Evolutionary conservation across 2,329 filamentous ascomycete genomes (phyloP).

Genomic region (Penicillium brasilianum): DNA sequence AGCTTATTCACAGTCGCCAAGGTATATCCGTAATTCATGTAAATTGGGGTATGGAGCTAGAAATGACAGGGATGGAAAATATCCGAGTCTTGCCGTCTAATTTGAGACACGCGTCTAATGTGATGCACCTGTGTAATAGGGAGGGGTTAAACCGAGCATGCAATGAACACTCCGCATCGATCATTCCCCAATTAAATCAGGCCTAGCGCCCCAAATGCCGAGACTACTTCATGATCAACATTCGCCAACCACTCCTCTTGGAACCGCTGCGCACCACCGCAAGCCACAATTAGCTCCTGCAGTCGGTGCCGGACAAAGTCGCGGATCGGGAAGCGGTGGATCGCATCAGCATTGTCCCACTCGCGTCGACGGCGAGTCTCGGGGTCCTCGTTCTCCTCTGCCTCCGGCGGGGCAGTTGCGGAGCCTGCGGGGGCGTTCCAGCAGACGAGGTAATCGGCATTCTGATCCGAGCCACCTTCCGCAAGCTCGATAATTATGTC

Average conservation of each 20-base stretch:
- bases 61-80: not conserved
- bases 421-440: slow-evolving; percentile 38
- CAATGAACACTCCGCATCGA: slow-evolving; percentile 1
- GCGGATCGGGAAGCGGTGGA: slow-evolving; percentile 52
- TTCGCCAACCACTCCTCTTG: slow-evolving; percentile 51
- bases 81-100: not conserved
- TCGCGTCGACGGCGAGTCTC: slow-evolving; percentile 48
- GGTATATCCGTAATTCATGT: not conserved
- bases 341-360: slow-evolving; percentile 48
- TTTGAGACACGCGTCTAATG: not conserved
- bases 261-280: slow-evolving; percentile 50
- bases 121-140: not conserved
- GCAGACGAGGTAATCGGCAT: slow-evolving; percentile 50
- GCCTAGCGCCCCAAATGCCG: slow-evolving; percentile 46
- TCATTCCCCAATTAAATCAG: slow-evolving; percentile 33
- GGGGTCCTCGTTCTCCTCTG: slow-evolving; percentile 44
- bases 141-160: not conserved
- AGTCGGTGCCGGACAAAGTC: slow-evolving; percentile 50
- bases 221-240: slow-evolving; percentile 50
- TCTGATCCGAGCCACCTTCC: slow-evolving; percentile 47
- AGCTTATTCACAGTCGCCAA: no score
- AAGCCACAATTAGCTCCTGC: slow-evolving; percentile 44
- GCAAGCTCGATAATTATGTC: slow-evolving; percentile 52
- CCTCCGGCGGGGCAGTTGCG: slow-evolving; percentile 37
- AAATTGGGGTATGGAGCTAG: slow-evolving; percentile 5